Evolutionary conservation across 2,329 filamentous ascomycete species (phyloP).

Genomic region (Verticillium klebahnii): DNA sequence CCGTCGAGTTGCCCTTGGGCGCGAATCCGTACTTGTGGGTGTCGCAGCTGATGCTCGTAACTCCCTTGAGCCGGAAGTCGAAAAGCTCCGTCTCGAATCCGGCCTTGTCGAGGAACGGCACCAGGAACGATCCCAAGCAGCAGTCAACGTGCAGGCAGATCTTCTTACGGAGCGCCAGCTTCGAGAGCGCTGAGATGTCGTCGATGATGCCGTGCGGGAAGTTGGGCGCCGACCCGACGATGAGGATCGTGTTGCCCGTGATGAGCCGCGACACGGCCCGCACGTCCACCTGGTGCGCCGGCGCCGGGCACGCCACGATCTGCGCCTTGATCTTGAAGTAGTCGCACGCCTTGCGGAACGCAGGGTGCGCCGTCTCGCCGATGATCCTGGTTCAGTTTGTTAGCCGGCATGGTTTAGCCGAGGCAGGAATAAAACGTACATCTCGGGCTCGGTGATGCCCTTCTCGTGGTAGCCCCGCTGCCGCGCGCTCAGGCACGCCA

Average conservation of each 20-base stretch:
- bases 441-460: constrained; percentile 87
- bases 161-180: constrained; percentile 72
- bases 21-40: constrained; percentile 99
- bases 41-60: constrained; percentile 93
- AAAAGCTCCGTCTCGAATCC: constrained; percentile 86
- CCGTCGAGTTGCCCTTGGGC: constrained; percentile 91
- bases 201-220: constrained; percentile 98
- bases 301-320: constrained; percentile 79
- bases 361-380: constrained; percentile 89
- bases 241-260: constrained; percentile 88
- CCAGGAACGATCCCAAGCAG: constrained; percentile 91
- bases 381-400: constrained; percentile 63
- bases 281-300: constrained; percentile 78
- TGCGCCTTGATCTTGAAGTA: constrained; percentile 98
- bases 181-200: constrained; percentile 81
- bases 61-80: constrained; percentile 90
- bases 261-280: constrained; percentile 75
- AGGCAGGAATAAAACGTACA: constrained; percentile 51
- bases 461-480: constrained; percentile 85
- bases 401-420: neutral
- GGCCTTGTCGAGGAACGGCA: constrained; percentile 88
- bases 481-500: constrained; percentile 86
- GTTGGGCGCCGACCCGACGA: constrained; percentile 94
- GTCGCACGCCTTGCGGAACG: constrained; percentile 89
- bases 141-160: constrained; percentile 95